Evolutionary conservation across 2,329 filamentous ascomycete genomes (phyloP), one percentile per base, ranked within the genome.

Genomic region (Apiospora rasikravindrae): DNA sequence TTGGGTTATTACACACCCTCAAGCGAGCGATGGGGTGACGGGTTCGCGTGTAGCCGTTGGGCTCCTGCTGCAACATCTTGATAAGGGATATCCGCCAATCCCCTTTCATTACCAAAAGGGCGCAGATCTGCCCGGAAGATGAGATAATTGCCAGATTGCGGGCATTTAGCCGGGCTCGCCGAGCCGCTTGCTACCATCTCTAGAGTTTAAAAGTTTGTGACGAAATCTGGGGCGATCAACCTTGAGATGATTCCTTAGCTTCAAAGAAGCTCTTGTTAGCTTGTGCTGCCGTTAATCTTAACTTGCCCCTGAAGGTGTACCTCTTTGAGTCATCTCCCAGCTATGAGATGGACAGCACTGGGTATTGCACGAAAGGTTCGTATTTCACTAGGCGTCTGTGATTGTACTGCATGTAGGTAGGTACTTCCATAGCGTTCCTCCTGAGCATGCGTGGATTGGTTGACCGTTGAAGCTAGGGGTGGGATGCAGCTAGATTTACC

Each of bases 31-130:
- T 7, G 33, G 14, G 22, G 29, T 16, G 7, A 61, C 7, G 6
- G 22, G 29, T 37, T 37, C 29, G 0, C 10, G 8, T 6, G 29
- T 33, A 40, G 11, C 8, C 57, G 24, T 64, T 4, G 4, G 29
- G 8, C n/a, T 5, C 4, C 22, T 37, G 33, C 22, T 64, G 29
- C 33, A 14, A 24, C 19, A 1, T 8, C 5, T 40, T 2, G 11
- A 64, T 64, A 14, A 6, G 19, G 11, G 8, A 4, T 64, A 40
- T 37, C 33, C 33, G 24, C 57, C n/a, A 42, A 53, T n/a, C 57
- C 69, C 44, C 53, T 53, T 19, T 11, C 26, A 13, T 64, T 61
- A 70, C 51, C 33, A 64, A 29, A 68, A 37, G 69, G 44, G 67
- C 44, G 71, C 69, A 4, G 26, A 69, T 69, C 47, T 69, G 40